Percentiles rank a stretch among this genome's conserved stretches.
Evolutionary conservation across 2,329 filamentous ascomycete species (phyloP).

Genomic region (Scedosporium minutisporum): DNA sequence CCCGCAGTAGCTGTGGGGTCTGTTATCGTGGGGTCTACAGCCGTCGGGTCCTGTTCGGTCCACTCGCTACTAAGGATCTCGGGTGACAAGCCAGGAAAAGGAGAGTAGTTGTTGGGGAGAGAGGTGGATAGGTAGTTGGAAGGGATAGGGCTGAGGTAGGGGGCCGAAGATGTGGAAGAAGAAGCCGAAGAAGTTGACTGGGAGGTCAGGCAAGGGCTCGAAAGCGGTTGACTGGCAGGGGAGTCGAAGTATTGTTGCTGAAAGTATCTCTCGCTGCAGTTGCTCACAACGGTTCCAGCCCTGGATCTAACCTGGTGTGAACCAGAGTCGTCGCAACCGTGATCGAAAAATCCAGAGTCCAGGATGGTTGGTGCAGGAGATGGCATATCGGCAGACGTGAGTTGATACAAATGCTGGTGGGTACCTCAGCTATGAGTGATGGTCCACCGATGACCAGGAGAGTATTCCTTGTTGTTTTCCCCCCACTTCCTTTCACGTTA

Average conservation of each 20-base stretch:
- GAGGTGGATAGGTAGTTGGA: conserved; percentile 15
- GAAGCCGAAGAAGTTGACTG: conserved; percentile 2
- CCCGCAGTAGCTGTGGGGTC: conserved; percentile 10
- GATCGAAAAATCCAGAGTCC: conserved; percentile 1
- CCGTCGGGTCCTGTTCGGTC: conserved; percentile 14
- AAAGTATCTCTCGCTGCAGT: neutral
- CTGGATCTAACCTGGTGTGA: neutral
- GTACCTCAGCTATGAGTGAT: neutral
- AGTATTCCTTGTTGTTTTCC: neutral
- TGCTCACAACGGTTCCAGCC: neutral
- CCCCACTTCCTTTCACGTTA: neutral
- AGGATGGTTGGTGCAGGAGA: conserved; percentile 4
- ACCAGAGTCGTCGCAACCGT: conserved; percentile 3
- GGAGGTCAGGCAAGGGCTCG: conserved; percentile 4
- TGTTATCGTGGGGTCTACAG: neutral
- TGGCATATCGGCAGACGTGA: neutral
- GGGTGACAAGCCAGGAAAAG: conserved; percentile 19
- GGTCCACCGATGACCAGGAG: neutral
- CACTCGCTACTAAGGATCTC: conserved; percentile 21
- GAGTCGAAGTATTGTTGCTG: neutral
- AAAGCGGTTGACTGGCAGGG: neutral
- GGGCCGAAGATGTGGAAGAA: conserved; percentile 14
- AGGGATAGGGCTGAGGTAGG: conserved; percentile 14
- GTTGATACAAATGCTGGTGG: neutral
- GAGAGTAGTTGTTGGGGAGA: conserved; percentile 15